Percentiles rank a stretch among this genome's conserved stretches.
Evolutionary conservation across 2,329 filamentous ascomycete species (phyloP).

Genomic region (Epicoccum sorghinum): DNA sequence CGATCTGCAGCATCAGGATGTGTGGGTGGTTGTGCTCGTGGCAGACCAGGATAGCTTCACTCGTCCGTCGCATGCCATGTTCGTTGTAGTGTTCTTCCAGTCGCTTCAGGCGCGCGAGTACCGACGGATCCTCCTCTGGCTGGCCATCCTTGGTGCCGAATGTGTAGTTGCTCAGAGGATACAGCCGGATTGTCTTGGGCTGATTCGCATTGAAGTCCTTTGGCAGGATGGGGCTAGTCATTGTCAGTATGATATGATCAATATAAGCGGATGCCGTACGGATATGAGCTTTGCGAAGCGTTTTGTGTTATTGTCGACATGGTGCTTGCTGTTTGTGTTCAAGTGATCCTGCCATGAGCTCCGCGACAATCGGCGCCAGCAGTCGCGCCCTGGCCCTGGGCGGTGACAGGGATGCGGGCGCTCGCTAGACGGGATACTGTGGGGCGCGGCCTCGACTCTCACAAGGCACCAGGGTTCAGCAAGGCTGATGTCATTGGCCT

Average conservation of each 20-base stretch:
- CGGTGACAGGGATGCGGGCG: slow-evolving; percentile 9
- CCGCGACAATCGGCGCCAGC: slow-evolving; percentile 21
- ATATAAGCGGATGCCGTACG: slow-evolving; percentile 50
- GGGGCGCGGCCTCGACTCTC: not conserved
- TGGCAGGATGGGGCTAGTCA: slow-evolving; percentile 72
- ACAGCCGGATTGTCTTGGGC: slow-evolving; percentile 86
- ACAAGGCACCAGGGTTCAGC: slow-evolving; percentile 13
- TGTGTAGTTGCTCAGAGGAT: slow-evolving; percentile 96
- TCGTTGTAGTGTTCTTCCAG: slow-evolving; percentile 93
- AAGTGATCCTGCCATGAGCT: slow-evolving; percentile 9
- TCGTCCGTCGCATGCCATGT: slow-evolving; percentile 96
- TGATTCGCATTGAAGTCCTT: slow-evolving; percentile 88
- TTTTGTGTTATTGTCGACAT: slow-evolving; percentile 88
- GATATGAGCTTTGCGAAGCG: slow-evolving; percentile 76
- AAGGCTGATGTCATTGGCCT: slow-evolving; percentile 11
- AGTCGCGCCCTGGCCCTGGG: slow-evolving; percentile 4
- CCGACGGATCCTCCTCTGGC: slow-evolving; percentile 95
- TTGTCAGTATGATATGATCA: slow-evolving; percentile 6
- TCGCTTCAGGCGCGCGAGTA: slow-evolving; percentile 87
- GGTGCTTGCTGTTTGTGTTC: slow-evolving; percentile 15
- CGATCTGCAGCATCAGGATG: slow-evolving; percentile 98
- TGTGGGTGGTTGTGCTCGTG: slow-evolving; percentile 99
- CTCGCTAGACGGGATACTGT: slow-evolving; percentile 3
- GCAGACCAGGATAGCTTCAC: slow-evolving; percentile 95
- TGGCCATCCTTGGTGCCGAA: slow-evolving; percentile 99